Evolutionary conservation across 768 basidiomycete species (phyloP), one percentile per base, ranked within the genome.

Genomic region (Psilocybe subaeruginosa): DNA sequence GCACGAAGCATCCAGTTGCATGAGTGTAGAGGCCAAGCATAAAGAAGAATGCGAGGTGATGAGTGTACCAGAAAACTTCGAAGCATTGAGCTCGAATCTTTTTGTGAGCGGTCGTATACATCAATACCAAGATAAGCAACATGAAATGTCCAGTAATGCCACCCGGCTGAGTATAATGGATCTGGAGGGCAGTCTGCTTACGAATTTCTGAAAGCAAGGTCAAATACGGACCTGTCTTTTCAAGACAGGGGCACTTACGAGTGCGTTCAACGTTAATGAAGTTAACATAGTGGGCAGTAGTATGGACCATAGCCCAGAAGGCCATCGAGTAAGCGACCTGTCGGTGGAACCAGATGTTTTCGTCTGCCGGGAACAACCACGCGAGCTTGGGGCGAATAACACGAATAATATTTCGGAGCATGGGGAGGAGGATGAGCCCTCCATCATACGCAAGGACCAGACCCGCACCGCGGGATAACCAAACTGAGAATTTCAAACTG

Each of bases 61-160:
- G 95, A 35, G 95, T 95, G 74, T 95, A 97, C 95, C 95, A 97
- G 81, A 98, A 98, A 1, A 86, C 93, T 74, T 98, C 95, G 75
- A 96, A 97, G 78, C 88, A 92, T 74, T 95, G 92, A 62, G 84
- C 74, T 66, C 95, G 90, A 64, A 98, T 88, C 76, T 91, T 94
- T 70, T 86, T 82, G 75, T 95, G 93, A 3, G 95, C 94, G 19
- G 94, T 95, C 43, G 91, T 85, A 73, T 96, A 97, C 84, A 97
- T 94, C 68, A 95, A 72, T 65, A 98, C 73, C 93, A 98, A 95
- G 73, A 95, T 88, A 62, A 97, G 79, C 45, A 97, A 85, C 95
- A 97, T 95, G 74, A 94, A 91, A 73, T 98, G 95, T 12, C 95
- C 95, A 1, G 95, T 93, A 72, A 97, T 90, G n/a, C 93, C 94